Percentiles rank a stretch among this genome's conserved stretches.
phyloP scores from a whole-genome alignment of 2,329 filamentous ascomycete genomes.

The Endoconidiophora polonica region DNA sequence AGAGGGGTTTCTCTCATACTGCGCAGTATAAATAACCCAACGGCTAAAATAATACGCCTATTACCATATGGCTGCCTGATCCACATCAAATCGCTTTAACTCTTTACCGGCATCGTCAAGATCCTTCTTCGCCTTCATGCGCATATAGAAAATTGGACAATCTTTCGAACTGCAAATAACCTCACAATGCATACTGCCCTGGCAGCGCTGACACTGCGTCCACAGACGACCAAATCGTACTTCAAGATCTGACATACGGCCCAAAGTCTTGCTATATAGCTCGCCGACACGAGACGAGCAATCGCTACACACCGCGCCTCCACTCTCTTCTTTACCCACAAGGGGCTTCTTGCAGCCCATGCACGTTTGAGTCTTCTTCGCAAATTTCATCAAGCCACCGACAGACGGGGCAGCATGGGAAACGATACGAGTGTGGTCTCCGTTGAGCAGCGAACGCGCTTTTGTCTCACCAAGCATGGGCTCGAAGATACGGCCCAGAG shows the following conservation, averaged over 20 bases:
- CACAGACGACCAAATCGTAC: slow-evolving; percentile 83
- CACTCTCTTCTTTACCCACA: slow-evolving; percentile 57
- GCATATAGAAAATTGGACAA: slow-evolving; percentile 99
- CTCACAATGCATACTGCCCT: slow-evolving; percentile 95
- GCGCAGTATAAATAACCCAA: no score
- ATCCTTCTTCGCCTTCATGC: slow-evolving; percentile 99
- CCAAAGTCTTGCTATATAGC: slow-evolving; percentile 80
- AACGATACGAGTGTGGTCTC: slow-evolving; percentile 89
- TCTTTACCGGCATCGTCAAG: slow-evolving; percentile 90
- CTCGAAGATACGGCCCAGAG: slow-evolving; percentile 87
- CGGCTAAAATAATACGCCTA: neutral
- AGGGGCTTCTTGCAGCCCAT: slow-evolving; percentile 99
- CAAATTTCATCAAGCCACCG: slow-evolving; percentile 94
- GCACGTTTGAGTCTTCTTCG: slow-evolving; percentile 94
- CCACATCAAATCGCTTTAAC: slow-evolving; percentile 72
- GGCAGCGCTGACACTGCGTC: slow-evolving; percentile 96
- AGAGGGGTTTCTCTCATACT: no score
- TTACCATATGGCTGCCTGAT: slow-evolving; percentile 50
- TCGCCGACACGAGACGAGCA: slow-evolving; percentile 77
- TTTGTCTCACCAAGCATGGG: slow-evolving; percentile 91
- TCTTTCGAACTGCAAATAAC: slow-evolving; percentile 94
- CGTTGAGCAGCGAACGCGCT: slow-evolving; percentile 68
- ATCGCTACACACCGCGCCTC: slow-evolving; percentile 74
- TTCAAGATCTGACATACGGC: slow-evolving; percentile 80
- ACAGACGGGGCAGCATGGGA: slow-evolving; percentile 80